Base-by-base conservation (phyloP, 148 eudicot species). In the Heliosperma pusillum region DNA sequence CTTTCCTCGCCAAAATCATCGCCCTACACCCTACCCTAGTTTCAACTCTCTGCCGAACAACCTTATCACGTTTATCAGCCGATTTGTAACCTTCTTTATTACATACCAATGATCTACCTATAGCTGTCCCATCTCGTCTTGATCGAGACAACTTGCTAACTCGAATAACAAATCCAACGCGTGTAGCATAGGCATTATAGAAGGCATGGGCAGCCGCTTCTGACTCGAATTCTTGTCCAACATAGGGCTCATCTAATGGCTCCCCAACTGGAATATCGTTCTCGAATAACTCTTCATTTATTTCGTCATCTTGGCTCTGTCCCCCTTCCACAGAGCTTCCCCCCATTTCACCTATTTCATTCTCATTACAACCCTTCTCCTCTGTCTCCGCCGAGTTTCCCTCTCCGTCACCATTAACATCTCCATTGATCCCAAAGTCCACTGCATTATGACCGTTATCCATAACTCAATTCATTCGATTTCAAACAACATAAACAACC, bases 1-100 rank as follows among this genome's bases (percentile, higher is more conserved):
- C 74, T 88, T 92, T 95, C 83, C 98, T 85, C 73, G 90, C 91
- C 78, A 90, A 86, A 82, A 95, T 86, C 97, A 90, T 95, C 19
- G 97, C 97, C 78, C 92, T 89, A 83, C 98, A 95, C 68, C 98
- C 98, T 71, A 94, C 98, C 85, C 97, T 85, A 44, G 98, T 94
- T 80, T 92, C 98, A 20, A 77, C 89, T 76, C 98, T 85, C 77
- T 89, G 97, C 80, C 98, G 77, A 45, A 92, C 89, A 82, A 94
- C 89, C 78, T 90, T 92, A 69, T 92, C 98, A 30, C 98, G 93
- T 69, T 89, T 94, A 74, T 90, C 93, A 47, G 96, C 87, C 85
- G 88, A 82, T 66, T 91, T 87, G 75, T 83, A 92, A 22, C 98
- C 98, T 82, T 94, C 98, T 85, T 89, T 94, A 70, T 94, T 94